These are phyloP conservation scores for Aspergillus nanangensis DNA, from an alignment of 495 filamentous ascomycete genomes.

Conservation along the genomic window DNA sequence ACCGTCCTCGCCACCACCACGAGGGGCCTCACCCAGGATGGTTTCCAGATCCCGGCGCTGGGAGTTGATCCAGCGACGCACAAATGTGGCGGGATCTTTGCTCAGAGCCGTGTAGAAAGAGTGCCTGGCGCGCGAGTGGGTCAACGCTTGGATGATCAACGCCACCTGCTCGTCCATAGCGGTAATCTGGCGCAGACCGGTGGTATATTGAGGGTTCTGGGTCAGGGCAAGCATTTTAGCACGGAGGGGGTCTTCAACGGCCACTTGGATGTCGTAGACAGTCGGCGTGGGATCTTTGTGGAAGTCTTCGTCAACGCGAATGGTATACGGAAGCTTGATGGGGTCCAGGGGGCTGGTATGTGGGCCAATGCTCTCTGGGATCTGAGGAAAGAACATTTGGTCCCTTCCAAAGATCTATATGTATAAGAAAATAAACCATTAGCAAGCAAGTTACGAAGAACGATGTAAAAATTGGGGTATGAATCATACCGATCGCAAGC, in stretches of 20 bases:
- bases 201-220: slow-evolving; percentile 42
- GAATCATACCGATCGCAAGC: slow-evolving; percentile 63
- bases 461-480: neutral
- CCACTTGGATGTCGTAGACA: slow-evolving; percentile 83
- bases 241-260: slow-evolving; percentile 77
- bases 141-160: slow-evolving; percentile 69
- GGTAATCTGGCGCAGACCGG: slow-evolving; percentile 65
- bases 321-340: slow-evolving; percentile 83
- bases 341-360: slow-evolving; percentile 80
- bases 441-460: slow-evolving; percentile 4
- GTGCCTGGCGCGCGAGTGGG: slow-evolving; percentile 77
- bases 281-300: slow-evolving; percentile 60
- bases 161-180: slow-evolving; percentile 79
- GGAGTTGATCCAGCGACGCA: slow-evolving; percentile 76
- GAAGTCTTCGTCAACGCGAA: slow-evolving; percentile 86
- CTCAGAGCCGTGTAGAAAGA: slow-evolving; percentile 72
- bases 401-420: slow-evolving; percentile 73
- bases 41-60: slow-evolving; percentile 90
- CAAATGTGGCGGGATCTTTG: slow-evolving; percentile 76
- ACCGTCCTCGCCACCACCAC: slow-evolving; percentile 61
- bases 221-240: slow-evolving; percentile 59
- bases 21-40: slow-evolving; percentile 73
- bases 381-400: slow-evolving; percentile 79
- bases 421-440: neutral
- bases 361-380: slow-evolving; percentile 66